phyloP scores from a whole-genome alignment of 495 filamentous ascomycete species.

The Lineolata rhizophorae region DNA sequence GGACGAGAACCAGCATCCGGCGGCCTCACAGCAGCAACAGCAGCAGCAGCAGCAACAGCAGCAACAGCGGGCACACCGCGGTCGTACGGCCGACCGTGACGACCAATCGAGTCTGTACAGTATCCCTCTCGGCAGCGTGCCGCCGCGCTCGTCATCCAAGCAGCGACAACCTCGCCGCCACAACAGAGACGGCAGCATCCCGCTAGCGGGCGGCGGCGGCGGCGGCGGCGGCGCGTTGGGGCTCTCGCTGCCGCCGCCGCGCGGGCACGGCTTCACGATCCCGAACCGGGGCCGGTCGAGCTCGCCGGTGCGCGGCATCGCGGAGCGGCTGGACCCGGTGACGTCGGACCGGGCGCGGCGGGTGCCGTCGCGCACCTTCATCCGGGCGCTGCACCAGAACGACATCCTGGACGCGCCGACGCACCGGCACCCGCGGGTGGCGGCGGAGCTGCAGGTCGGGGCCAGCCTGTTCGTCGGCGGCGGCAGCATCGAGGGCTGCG shows the following conservation, averaged over 20 bases:
- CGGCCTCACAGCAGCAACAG: neutral
- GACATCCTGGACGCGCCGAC: conserved; percentile 18
- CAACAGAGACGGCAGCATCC: too few relatives aligned
- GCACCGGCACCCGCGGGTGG: conserved; percentile 17
- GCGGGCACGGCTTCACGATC: conserved; percentile 11
- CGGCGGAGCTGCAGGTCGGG: conserved; percentile 15
- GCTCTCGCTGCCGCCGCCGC: conserved; percentile 6
- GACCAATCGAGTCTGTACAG: conserved; percentile 16
- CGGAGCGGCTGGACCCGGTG: conserved; percentile 11
- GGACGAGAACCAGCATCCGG: neutral
- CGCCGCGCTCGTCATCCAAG: conserved; percentile 18
- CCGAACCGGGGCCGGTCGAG: conserved; percentile 11
- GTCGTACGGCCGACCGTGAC: too few relatives aligned
- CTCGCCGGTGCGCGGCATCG: conserved; percentile 16
- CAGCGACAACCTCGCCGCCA: conserved; percentile 4
- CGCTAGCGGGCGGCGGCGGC: too few relatives aligned
- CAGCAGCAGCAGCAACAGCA: conserved; percentile 8
- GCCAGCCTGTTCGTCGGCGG: conserved; percentile 21
- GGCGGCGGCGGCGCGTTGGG: too few relatives aligned
- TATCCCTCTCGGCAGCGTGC: conserved; percentile 17
- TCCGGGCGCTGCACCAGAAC: conserved; percentile 8
- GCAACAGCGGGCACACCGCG: conserved; percentile 10
- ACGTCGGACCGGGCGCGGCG: conserved; percentile 11
- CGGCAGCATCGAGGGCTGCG: conserved; percentile 18
- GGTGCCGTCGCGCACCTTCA: conserved; percentile 15